Evolutionary conservation across 2,329 filamentous ascomycete genomes (phyloP).

Genomic region (Ophiostoma tasmaniense): DNA sequence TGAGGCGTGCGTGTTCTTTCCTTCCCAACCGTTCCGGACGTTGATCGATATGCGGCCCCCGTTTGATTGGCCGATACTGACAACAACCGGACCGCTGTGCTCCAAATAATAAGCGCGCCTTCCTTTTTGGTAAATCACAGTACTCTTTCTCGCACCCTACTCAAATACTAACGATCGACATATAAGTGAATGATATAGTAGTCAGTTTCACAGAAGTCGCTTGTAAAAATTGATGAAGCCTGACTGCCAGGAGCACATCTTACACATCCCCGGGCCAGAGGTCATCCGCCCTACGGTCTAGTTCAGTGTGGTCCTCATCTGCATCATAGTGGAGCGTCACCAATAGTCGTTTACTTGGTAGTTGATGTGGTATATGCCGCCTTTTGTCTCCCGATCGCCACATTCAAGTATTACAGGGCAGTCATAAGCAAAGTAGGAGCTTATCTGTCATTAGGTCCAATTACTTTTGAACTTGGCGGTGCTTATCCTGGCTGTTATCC

Average conservation of each 20-base stretch:
- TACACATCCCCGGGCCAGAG: constrained; percentile 1
- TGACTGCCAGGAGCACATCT: not conserved
- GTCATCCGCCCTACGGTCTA: not conserved
- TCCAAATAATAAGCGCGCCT: not conserved
- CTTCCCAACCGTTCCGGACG: not conserved
- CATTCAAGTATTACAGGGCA: not conserved
- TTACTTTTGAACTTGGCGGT: not conserved
- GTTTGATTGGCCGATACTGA: not conserved
- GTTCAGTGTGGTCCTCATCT: not conserved
- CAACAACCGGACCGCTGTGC: not conserved
- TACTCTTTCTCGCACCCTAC: not conserved
- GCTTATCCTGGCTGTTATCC: not conserved
- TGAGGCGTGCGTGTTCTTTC: not conserved
- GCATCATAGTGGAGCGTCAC: not conserved
- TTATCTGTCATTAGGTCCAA: not conserved
- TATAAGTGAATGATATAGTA: not conserved
- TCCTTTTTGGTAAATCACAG: not conserved
- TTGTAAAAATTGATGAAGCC: not conserved
- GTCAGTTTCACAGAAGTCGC: not conserved
- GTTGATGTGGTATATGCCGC: not conserved
- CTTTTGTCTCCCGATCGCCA: not conserved
- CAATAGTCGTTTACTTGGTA: not conserved
- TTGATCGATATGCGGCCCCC: not conserved
- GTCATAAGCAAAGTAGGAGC: not conserved
- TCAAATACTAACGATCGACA: not conserved